Conservation (phyloP, 2,329 filamentous ascomycete genomes). For the Lizonia empirigonia region DNA sequence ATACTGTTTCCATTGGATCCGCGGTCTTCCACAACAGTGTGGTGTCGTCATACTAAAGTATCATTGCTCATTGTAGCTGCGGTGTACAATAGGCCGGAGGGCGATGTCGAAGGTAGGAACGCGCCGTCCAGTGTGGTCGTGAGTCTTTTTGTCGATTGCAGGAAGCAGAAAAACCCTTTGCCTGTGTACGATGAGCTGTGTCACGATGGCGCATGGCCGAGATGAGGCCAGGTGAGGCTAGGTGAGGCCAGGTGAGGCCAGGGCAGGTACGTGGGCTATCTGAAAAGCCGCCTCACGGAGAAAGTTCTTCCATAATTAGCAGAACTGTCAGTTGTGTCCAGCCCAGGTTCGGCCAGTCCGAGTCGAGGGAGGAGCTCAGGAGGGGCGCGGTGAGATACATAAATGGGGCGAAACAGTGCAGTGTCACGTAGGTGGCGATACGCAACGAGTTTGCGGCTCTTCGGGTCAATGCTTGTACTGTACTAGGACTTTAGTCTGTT, state of each 20-base stretch:
- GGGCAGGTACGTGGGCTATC: not conserved
- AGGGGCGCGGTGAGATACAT: not conserved
- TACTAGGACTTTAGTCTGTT: too few species aligned
- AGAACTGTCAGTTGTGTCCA: not conserved
- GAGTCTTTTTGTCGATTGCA: not conserved
- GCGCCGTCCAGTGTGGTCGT: not conserved
- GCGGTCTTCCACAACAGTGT: too few species aligned
- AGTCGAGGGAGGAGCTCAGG: not conserved
- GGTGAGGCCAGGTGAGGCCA: too few species aligned
- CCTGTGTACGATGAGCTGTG: not conserved
- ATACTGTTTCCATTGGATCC: not conserved
- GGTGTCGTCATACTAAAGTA: too few species aligned
- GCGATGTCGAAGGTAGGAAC: not conserved
- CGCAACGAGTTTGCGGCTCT: slow-evolving; percentile 10
- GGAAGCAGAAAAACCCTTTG: not conserved
- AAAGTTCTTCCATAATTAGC: not conserved
- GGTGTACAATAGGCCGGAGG: not conserved
- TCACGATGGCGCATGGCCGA: slow-evolving; percentile 1
- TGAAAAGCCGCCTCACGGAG: not conserved
- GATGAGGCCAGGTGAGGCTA: not conserved
- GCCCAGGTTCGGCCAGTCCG: not conserved
- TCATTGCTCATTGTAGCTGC: not conserved
- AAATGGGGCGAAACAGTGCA: slow-evolving; percentile 7
- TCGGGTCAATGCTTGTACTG: slow-evolving; percentile 7
- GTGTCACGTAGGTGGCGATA: slow-evolving; percentile 10